These are phyloP conservation scores for Arthroderma sp. DNA, from an alignment of 2,329 filamentous ascomycete species.

Conservation along the genomic window DNA sequence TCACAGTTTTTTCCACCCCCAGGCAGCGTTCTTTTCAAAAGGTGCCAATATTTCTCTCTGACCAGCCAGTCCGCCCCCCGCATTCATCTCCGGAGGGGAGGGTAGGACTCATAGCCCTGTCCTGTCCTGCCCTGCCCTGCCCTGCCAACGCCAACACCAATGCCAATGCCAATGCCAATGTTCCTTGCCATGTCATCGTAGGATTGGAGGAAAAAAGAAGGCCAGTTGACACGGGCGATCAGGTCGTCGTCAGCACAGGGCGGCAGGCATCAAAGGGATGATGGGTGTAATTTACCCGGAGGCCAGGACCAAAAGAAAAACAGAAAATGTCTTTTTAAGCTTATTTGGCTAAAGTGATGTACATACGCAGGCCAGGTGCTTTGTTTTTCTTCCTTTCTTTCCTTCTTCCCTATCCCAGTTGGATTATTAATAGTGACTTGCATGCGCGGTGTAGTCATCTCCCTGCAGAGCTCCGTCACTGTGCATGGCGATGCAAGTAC, in stretches of 20 bases:
- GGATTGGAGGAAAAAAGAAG: background rate
- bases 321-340: slow-evolving; percentile 5
- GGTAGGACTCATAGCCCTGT: no score
- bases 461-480: background rate
- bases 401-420: background rate
- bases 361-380: background rate
- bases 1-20: no score
- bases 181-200: background rate
- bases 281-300: background rate
- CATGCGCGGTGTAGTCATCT: background rate
- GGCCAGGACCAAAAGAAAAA: background rate
- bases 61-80: background rate
- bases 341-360: background rate
- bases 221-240: background rate
- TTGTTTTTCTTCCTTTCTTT: background rate
- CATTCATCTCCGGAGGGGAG: background rate
- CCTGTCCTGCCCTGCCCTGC: background rate
- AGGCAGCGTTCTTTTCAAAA: background rate
- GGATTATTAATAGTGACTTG: slow-evolving; percentile 5
- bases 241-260: background rate
- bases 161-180: no score
- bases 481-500: slow-evolving; percentile 1
- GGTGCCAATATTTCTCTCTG: no score
- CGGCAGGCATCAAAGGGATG: background rate
- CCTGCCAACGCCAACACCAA: background rate